Conservation (phyloP, 2,329 filamentous ascomycete genomes). For the Cordyceps javanica region DNA sequence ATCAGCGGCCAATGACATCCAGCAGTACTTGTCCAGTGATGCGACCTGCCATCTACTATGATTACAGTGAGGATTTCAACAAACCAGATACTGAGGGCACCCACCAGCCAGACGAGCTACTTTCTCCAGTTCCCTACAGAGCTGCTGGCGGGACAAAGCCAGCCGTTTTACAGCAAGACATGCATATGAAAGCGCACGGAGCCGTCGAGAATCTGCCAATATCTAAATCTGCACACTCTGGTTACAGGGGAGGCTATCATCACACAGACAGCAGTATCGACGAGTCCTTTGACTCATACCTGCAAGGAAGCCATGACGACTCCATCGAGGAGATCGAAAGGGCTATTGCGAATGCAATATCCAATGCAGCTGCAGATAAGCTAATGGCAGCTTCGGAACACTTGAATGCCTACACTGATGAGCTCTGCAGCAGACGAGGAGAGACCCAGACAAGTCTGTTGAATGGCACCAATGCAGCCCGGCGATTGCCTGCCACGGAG, state of each 20-base stretch:
- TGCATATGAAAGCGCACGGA: conserved; percentile 2
- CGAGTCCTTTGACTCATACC: conserved; percentile 6
- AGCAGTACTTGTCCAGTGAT: conserved; percentile 23
- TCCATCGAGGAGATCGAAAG: conserved; percentile 11
- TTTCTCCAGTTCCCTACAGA: conserved; percentile 27
- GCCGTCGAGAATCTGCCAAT: neutral
- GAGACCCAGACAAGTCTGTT: conserved; percentile 5
- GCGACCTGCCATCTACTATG: conserved; percentile 40
- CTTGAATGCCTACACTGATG: neutral
- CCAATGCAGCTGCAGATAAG: conserved; percentile 10
- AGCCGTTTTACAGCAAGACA: conserved; percentile 22
- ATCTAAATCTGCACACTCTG: neutral
- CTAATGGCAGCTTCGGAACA: conserved; percentile 2
- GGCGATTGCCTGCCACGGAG: conserved; percentile 5
- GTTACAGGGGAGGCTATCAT: neutral
- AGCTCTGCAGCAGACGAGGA: neutral
- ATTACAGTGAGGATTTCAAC: conserved; percentile 48
- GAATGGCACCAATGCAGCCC: neutral
- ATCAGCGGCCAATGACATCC: conserved; percentile 25
- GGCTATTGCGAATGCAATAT: conserved; percentile 11
- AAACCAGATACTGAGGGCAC: conserved; percentile 19
- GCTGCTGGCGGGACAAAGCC: conserved; percentile 20
- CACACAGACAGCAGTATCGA: neutral
- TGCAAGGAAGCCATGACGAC: conserved; percentile 11
- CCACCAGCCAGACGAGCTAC: conserved; percentile 17